Evolutionary conservation across 306 rosid species (phyloP), one percentile per base, ranked within the genome.

Genomic region (Rubus idaeus): DNA sequence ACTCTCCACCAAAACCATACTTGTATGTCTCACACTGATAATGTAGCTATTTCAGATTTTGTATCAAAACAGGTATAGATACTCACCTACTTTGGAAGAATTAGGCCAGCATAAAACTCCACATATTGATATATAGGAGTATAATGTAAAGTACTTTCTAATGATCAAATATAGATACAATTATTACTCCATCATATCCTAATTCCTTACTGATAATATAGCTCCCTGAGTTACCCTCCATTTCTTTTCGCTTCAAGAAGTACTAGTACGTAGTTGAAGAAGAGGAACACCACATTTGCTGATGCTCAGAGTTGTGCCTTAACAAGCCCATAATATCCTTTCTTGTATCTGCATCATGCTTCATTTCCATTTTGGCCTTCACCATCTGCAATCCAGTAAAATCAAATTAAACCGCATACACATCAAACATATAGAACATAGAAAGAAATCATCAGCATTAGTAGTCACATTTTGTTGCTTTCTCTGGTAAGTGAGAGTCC

Each of bases 401-500:
- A 45, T 13, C 35, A 80, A 53, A 41, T 17, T 37, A 39, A 37
- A 70, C 10, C 2, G 37, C 18, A 39, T 8, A 20, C 40, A 37
- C 26, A n/a, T 12, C 4, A 11, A 49, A 3, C 20, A 26, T 52
- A 42, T 44, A 21, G 53, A 51, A 21, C 23, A 64, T 42, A 26
- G 10, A 61, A 11, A 10, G 37, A 58, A 13, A 58, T 10, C 16
- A 58, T 10, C 10, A 47, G 17, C 5, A 56, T 35, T 46, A 9
- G 61, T 4, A 70, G 56, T 60, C 30, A 71, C 77, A 61, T 30
- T 16, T 78, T 9, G 40, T 10, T 70, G 77, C 68, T 56, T 75
- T 71, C 83, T 80, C 55, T 76, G 74, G 70, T 51, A 66, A 26
- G 84, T 80, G 66, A 50, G 79, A 23, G 78, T 77, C 80, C 73